These are phyloP conservation scores for Venturia effusa DNA, from an alignment of 2,329 filamentous ascomycete species.

Conservation along the genomic window DNA sequence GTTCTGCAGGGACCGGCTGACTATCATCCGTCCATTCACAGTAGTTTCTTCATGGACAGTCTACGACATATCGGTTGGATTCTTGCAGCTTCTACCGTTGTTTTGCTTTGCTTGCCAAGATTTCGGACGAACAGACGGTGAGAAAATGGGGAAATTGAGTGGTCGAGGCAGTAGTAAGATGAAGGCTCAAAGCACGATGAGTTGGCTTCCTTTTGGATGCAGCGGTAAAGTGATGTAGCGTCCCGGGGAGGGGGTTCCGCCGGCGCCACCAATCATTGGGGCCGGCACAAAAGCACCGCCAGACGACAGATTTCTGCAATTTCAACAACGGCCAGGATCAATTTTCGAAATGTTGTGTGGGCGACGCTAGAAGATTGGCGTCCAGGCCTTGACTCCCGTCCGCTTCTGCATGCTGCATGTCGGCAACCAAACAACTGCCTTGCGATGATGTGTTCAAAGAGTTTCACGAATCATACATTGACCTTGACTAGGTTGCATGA, in stretches of 20 bases:
- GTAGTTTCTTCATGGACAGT: neutral
- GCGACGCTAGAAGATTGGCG: conserved; percentile 2
- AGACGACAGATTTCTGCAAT: conserved; percentile 1
- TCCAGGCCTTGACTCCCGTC: conserved; percentile 3
- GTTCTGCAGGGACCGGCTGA: neutral
- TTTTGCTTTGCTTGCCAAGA: conserved; percentile 6
- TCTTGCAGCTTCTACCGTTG: neutral
- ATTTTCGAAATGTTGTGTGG: conserved; percentile 6
- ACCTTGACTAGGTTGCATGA: conserved; percentile 4
- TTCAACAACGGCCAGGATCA: conserved; percentile 2
- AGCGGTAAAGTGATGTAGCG: neutral
- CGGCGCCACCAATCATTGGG: neutral
- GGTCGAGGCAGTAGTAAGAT: neutral
- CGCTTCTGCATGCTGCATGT: conserved; percentile 6
- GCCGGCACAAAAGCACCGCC: neutral
- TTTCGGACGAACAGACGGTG: conserved; percentile 6
- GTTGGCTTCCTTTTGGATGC: neutral
- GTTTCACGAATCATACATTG: conserved; percentile 8
- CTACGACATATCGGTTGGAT: neutral
- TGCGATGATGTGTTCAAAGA: neutral
- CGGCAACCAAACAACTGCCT: neutral
- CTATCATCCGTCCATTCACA: neutral
- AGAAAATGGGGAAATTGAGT: neutral
- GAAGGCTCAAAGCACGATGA: conserved; percentile 5
- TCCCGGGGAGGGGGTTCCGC: neutral